Evolutionary conservation across 495 filamentous ascomycete species (phyloP).

Genomic region (Hypoxylon fuscum): DNA sequence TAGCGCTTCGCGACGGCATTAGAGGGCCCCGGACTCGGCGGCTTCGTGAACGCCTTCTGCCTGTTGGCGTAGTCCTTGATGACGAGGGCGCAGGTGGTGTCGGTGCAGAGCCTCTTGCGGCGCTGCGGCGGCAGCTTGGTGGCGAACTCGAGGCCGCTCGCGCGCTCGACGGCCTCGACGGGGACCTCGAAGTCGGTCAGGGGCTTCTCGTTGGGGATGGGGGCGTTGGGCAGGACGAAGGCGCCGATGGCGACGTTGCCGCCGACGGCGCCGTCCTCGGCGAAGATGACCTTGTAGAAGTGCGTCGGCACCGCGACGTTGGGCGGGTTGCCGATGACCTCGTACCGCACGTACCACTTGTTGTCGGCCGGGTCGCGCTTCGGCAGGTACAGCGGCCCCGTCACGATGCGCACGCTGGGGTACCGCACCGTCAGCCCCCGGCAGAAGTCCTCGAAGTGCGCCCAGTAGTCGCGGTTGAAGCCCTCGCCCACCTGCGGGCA

Average conservation of each 20-base stretch:
- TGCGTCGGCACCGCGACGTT: conserved; percentile 97
- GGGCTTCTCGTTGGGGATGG: conserved; percentile 85
- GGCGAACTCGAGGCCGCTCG: conserved; percentile 91
- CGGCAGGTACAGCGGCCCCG: conserved; percentile 92
- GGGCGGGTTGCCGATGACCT: conserved; percentile 94
- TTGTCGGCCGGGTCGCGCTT: conserved; percentile 77
- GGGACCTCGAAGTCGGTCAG: conserved; percentile 93
- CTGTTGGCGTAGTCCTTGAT: conserved; percentile 79
- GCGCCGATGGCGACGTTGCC: conserved; percentile 90
- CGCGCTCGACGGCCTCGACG: conserved; percentile 88
- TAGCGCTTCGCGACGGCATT: conserved; percentile 28
- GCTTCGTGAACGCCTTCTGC: conserved; percentile 65
- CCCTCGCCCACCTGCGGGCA: conserved; percentile 96
- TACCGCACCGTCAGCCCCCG: conserved; percentile 80
- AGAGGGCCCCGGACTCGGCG: too few species aligned
- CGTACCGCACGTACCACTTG: conserved; percentile 95
- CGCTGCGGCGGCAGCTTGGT: conserved; percentile 74
- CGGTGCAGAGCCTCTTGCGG: conserved; percentile 83
- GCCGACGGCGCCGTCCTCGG: conserved; percentile 76
- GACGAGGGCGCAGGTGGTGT: conserved; percentile 80
- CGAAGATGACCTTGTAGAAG: conserved; percentile 98
- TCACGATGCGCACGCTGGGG: conserved; percentile 88
- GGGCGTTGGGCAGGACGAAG: conserved; percentile 93
- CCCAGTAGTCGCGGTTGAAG: conserved; percentile 99
- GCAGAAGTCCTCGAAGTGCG: conserved; percentile 98